Base-by-base conservation (phyloP, 2,329 filamentous ascomycete species). In the Scedosporium boydii region DNA sequence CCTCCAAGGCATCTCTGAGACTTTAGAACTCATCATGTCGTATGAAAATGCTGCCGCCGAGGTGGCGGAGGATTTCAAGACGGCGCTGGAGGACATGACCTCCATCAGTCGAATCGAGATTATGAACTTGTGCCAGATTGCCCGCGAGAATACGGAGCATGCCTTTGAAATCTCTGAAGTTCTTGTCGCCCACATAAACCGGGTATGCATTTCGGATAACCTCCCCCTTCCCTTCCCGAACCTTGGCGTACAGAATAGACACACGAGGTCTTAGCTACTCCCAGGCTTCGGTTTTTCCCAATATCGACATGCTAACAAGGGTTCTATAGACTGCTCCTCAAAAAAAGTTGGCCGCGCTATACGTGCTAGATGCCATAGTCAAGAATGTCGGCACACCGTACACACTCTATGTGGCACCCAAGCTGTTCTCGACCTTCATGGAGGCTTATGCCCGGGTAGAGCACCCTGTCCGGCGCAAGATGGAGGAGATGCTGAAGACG, bases 331-430 rank as follows among this genome's bases (percentile, higher is more conserved):
- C 89, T 62, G 85, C 91, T 56, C 92, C 95, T 46, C 83, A 86
- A 65, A 93, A 92, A 74, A 99, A 98, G 72, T 80, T 99, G 2
- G 93, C 95, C 18, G 91, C 95, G n/a, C 82, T 99, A 29, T 99
- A 98, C 76, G 91, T 99, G 67, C 87, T 99, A 71, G 95, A 99
- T 77, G 98, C 93, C 16, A 93, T 99, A 65, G 93, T 96, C 72
- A 99, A 99, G 77, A 98, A 99, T 79, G 92, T 99, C 65, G 95
- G 95, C 65, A 97, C 93, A 0, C 95, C 95, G 6, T 99, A 99
- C 75, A 98, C 93, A 0, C 82, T 98, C 12, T 98, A 96, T 74
- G 89, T 99, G 67, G 91, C 93, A 60, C 88, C 91, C 48, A 93
- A 93, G 70, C 84, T 99, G 46, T 98, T 93, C 76, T 85, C 88